Conservation (phyloP, 345 rosid species). For the Gossypium turneri region DNA sequence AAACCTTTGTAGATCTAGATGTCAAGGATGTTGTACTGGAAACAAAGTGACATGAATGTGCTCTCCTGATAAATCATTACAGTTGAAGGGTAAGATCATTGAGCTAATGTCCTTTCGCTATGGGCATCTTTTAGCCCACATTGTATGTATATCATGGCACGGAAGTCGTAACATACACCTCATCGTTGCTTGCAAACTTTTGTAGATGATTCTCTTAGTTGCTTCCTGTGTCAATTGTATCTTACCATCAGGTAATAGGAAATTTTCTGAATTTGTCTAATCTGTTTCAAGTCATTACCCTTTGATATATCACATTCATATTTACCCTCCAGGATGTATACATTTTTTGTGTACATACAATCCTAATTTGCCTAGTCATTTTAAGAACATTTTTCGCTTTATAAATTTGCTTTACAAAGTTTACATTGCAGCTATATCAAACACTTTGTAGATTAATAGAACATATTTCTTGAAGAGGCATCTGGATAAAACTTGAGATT, state of each 20-base stretch:
- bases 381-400: not conserved
- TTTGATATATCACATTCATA: not conserved
- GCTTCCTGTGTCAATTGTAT: not conserved
- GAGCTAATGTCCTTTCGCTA: not conserved
- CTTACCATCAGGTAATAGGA: not conserved
- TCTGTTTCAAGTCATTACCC: not conserved
- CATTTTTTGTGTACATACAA: not conserved
- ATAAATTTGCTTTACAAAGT: not conserved
- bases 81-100: slow-evolving; percentile 12
- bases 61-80: slow-evolving; percentile 17
- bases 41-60: slow-evolving; percentile 30
- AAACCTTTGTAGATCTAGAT: slow-evolving; percentile 72
- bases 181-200: slow-evolving; percentile 1
- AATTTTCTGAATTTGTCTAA: slow-evolving; percentile 1
- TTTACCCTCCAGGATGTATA: slow-evolving; percentile 3
- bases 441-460: not conserved
- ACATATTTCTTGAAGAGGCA: not conserved
- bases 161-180: not conserved
- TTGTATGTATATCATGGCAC: not conserved
- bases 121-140: not conserved
- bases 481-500: not conserved
- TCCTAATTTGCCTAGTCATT: not conserved
- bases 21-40: slow-evolving; percentile 63
- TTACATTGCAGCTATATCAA: not conserved
- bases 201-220: slow-evolving; percentile 3